Evolutionary conservation across 1,284 basidiomycete species (phyloP).

Genomic region (Termitomyces sp.): DNA sequence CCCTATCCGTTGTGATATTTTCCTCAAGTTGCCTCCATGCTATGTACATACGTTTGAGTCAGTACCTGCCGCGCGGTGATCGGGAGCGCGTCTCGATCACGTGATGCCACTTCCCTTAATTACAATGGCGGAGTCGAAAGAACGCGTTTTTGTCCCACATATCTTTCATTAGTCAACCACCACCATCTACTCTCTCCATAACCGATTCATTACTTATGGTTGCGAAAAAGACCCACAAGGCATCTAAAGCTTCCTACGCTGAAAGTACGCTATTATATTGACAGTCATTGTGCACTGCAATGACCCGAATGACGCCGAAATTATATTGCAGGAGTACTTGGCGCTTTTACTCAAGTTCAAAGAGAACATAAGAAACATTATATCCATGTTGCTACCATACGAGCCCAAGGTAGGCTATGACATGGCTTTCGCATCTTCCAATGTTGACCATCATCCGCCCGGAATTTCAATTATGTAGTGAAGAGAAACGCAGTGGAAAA

Average conservation of each 20-base stretch:
- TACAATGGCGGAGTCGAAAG: slow-evolving; percentile 3
- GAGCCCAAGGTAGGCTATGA: slow-evolving; percentile 36
- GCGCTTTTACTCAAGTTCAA: slow-evolving; percentile 40
- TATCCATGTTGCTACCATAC: slow-evolving; percentile 43
- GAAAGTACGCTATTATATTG: slow-evolving; percentile 35
- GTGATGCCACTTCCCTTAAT: slow-evolving; percentile 4
- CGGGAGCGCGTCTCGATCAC: slow-evolving; percentile 5
- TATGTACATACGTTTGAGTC: too few species aligned
- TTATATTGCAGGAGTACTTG: slow-evolving; percentile 36
- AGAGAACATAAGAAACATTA: slow-evolving; percentile 39
- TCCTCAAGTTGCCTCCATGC: too few species aligned
- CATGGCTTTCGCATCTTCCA: not conserved
- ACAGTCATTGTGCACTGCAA: not conserved
- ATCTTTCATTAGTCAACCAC: slow-evolving; percentile 1
- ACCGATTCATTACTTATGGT: slow-evolving; percentile 1
- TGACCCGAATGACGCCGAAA: not conserved
- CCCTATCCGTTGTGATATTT: not conserved
- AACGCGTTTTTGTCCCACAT: slow-evolving; percentile 1
- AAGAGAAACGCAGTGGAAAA: slow-evolving; percentile 42
- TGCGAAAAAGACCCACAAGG: slow-evolving; percentile 9
- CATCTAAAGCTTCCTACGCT: slow-evolving; percentile 36
- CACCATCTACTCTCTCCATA: not conserved
- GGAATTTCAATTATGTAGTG: slow-evolving; percentile 26
- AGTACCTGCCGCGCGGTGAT: too few species aligned
- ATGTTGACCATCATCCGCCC: not conserved